These are phyloP conservation scores for Peronospora destructor DNA, from an alignment of 352 stramenopile genomes.

Conservation along the genomic window DNA sequence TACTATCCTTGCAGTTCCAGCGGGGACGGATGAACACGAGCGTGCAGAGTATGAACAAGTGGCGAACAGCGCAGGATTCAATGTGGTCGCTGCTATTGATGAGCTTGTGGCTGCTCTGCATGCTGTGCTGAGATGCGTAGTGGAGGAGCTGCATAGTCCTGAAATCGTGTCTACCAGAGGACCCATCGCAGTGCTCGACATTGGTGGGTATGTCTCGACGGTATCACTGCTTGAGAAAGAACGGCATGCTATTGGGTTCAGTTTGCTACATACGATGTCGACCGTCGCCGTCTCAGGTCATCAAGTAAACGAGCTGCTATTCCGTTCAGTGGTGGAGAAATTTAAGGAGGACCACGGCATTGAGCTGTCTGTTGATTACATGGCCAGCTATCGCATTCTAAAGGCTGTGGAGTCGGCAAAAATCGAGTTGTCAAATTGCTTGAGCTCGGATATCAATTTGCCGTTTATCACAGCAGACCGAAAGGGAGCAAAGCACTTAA, in stretches of 20 bases:
- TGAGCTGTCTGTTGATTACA: constrained; percentile 60
- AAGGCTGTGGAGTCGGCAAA: constrained; percentile 68
- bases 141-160: constrained; percentile 24
- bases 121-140: constrained; percentile 35
- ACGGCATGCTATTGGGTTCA: constrained; percentile 20
- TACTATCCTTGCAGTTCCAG: constrained; percentile 43
- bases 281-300: constrained; percentile 38
- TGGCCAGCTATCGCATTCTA: constrained; percentile 62
- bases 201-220: constrained; percentile 52
- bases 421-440: constrained; percentile 51
- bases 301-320: constrained; percentile 43
- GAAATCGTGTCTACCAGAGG: constrained; percentile 20
- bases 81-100: constrained; percentile 47
- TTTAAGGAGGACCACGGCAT: constrained; percentile 55
- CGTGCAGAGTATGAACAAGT: constrained; percentile 39
- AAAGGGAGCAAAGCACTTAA: constrained; percentile 61
- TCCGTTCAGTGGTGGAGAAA: constrained; percentile 40
- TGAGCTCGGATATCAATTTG: constrained; percentile 59
- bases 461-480: constrained; percentile 72
- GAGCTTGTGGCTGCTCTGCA: constrained; percentile 62
- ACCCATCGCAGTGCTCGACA: constrained; percentile 60
- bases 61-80: constrained; percentile 45
- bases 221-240: constrained; percentile 45
- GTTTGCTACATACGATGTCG: constrained; percentile 32
- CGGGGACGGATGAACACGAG: constrained; percentile 29